Evolutionary conservation across 371 early-diverging fungal species (phyloP), one percentile per base, ranked within the genome.

Genomic region (Mucor irregularis): DNA sequence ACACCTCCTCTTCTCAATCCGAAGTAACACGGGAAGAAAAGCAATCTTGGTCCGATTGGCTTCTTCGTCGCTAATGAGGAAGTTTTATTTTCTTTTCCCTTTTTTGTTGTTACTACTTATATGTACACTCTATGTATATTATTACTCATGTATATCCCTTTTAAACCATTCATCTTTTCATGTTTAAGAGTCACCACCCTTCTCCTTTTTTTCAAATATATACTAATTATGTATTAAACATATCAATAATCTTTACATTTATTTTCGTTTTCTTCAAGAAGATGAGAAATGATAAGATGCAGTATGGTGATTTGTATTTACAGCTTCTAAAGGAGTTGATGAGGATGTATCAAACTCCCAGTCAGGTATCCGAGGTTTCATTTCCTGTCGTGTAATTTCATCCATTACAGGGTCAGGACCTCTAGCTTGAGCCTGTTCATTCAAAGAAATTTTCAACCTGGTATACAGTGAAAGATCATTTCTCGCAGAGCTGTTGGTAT

Each of bases 401-500:
- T 76, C 69, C 60, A 69, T 62, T 34, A 64, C 60, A 1, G 57
- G 62, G 50, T 76, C 76, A 6, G 58, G 51, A 11, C 73, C 76
- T 54, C 77, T 62, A 30, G 35, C 33, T 21, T 72, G 66, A n/a
- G 74, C 70, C 28, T 71, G 77, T 44, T 82, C 78, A 49, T 84
- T 80, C 24, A 84, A 45, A 33, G 68, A 65, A 61, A 84, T 84
- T 44, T 84, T 82, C 16, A 81, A 72, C 17, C 50, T 69, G 26
- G 81, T 82, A 47, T 74, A 82, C 9, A 56, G 62, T 34, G 76
- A 61, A 5, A 62, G 56, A 47, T 80, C 70, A n/a, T 64, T 55
- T 37, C 68, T 68, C 25, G 52, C 52, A 17, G 44, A 43, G 3
- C 34, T 48, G 22, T 68, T 58, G 8, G 64, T 71, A 45, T 55